Conservation (phyloP, 805 yeast genomes). For the Cephaloascus fragrans region DNA sequence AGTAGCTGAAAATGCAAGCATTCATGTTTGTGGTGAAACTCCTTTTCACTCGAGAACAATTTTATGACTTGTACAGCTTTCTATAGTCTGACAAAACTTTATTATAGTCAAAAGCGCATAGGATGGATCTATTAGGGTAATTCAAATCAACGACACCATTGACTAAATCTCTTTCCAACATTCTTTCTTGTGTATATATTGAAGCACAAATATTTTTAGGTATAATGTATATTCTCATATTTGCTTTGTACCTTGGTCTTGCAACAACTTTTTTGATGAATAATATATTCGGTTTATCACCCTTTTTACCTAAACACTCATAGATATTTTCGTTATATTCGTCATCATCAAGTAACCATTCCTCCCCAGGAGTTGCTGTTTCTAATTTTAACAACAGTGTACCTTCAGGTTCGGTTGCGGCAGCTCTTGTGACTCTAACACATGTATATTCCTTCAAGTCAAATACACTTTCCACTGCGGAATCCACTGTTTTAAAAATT, state of each 20-base stretch:
- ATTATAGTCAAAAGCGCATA: constrained; percentile 3
- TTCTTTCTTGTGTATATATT: constrained; percentile 37
- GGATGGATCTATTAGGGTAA: constrained; percentile 4
- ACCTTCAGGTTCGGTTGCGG: constrained; percentile 41
- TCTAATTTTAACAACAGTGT: constrained; percentile 43
- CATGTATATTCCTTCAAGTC: constrained; percentile 30
- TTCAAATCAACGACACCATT: constrained; percentile 36
- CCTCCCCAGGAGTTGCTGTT: constrained; percentile 45
- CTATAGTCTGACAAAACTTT: constrained; percentile 2
- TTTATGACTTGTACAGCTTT: too few species aligned
- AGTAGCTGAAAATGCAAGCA: too few species aligned
- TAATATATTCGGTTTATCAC: constrained; percentile 35
- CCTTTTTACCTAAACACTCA: constrained; percentile 25
- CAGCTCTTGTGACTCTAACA: constrained; percentile 44
- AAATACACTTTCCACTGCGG: constrained; percentile 35
- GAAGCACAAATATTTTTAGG: constrained; percentile 30
- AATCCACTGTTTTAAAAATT: constrained; percentile 31
- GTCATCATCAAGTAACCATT: constrained; percentile 39
- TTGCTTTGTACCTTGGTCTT: constrained; percentile 51
- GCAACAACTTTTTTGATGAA: constrained; percentile 50
- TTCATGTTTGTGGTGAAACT: too few species aligned
- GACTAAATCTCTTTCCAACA: constrained; percentile 40
- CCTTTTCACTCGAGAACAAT: too few species aligned
- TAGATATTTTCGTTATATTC: constrained; percentile 26
- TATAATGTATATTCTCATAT: constrained; percentile 51